Base-by-base conservation (phyloP, 2,329 filamentous ascomycete genomes). In the Nectriaceae sp. region DNA sequence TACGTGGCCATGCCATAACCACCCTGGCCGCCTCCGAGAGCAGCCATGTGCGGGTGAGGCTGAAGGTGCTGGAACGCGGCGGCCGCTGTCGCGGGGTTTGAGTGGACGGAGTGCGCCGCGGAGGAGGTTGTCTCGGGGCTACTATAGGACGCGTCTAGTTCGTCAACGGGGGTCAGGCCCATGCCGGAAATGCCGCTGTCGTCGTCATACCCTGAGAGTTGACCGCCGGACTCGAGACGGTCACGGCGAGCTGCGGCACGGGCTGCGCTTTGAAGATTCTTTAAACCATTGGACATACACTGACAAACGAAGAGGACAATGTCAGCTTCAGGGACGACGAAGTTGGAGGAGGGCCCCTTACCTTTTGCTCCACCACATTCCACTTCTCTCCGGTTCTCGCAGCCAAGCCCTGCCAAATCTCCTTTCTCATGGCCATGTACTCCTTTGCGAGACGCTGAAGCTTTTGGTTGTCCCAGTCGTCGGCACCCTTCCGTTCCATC, bases 211-310 rank as follows among this genome's bases (percentile, higher is more conserved):
- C 71, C 74, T 69, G 66, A 63, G 46, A 67, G 54, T 58, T 63
- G 52, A 46, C 59, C 64, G 55, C 64, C 63, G 50, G 61, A 71
- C 69, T 79, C 79, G 59, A 81, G 71, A 51, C 81, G 82, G 72
- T 84, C 85, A 61, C 85, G 85, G 56, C 85, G 82, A 49, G 81
- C 77, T 49, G 80, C 83, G 47, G 85, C 80, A 53, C 88, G 82
- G 55, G 84, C 79, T 44, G 84, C 82, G 59, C 84, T 83, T 65
- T 87, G 85, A 49, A 94, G 79, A 68, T 89, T 91, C 73, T 91
- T 93, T 60, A 93, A 75, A 29, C 90, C 89, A 64, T 88, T 88
- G 66, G 88, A 85, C 84, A 94, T 89, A 71, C 88, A 90, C 89
- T 93, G 56, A 16, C 19, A 21, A 11, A n/a, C n/a, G 33, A 21